Evolutionary conservation across 2,329 filamentous ascomycete species (phyloP), one percentile per base, ranked within the genome.

Genomic region (Ascochyta fabae): DNA sequence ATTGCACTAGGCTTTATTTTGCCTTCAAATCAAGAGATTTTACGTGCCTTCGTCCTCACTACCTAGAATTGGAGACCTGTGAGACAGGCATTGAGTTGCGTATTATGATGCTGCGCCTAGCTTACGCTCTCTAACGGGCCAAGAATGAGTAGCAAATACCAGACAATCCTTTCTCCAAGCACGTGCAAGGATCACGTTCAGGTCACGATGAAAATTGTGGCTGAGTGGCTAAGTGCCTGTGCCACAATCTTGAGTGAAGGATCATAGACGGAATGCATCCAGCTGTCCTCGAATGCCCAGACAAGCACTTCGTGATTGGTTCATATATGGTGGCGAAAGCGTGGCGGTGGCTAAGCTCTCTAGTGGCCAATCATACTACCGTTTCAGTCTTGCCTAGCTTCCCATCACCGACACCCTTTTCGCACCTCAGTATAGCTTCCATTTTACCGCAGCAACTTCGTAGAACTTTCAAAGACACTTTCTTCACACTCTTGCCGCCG

Each of bases 211-310:
- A 23, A 15, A 48, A 34, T 3, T 42, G 47, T 49, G 47, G 38
- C 47, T 43, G 39, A 42, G 47, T 49, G 38, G 47, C 47, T 35
- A 3, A 8, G n/a, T 19, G 33, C 33, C 27, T 49, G 29, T 29
- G 47, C 47, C 47, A 49, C 47, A 36, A 12, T 15, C 3, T 4
- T 13, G 2, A 42, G 19, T 29, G 24, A 7, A 24, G 19, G 19
- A 42, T 35, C 6, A 49, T 13, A 19, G 38, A 15, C 5, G 13
- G 38, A 4, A 35, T 43, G 4, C 19, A 27, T 23, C 31, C 27
- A 13, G 6, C 12, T 29, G 7, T 29, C 10, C 9, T 29, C 9
- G 26, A 19, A 12, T 34, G 39, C 48, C 39, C 43, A 38, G 40
- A 7, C 6, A 5, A 13, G 4, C 13, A 1, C 12, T 16, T 22